Percentiles rank a stretch among this genome's conserved stretches.
Conservation (phyloP, 345 rosid genomes). For the Chamaenerion angustifolium region DNA sequence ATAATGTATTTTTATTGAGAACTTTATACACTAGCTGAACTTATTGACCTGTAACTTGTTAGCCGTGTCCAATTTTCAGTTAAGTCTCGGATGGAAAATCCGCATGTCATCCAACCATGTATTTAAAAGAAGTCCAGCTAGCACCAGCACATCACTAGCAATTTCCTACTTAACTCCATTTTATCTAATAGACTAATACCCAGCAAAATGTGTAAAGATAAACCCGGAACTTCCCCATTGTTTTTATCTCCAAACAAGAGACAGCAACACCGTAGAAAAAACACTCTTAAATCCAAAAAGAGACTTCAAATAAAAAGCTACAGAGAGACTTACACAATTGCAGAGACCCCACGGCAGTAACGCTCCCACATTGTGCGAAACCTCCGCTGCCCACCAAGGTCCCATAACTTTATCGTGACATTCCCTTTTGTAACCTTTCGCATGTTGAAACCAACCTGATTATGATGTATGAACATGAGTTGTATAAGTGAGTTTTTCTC, state of each 20-base stretch:
- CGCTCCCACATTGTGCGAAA: slow-evolving; percentile 99
- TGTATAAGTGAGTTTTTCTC: not conserved
- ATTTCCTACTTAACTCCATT: too few species aligned
- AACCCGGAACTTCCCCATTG: too few species aligned
- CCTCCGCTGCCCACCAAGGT: slow-evolving; percentile 96
- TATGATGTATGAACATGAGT: slow-evolving; percentile 5
- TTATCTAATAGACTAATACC: too few species aligned
- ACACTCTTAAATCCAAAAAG: not conserved
- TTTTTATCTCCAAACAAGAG: not conserved
- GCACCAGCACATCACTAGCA: too few species aligned
- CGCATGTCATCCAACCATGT: too few species aligned
- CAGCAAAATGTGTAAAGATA: too few species aligned
- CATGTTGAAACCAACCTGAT: slow-evolving; percentile 91
- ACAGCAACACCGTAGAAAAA: slow-evolving; percentile 5
- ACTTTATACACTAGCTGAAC: too few species aligned
- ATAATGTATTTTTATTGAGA: too few species aligned
- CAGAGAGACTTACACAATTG: slow-evolving; percentile 51
- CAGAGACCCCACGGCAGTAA: slow-evolving; percentile 93
- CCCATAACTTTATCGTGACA: slow-evolving; percentile 97
- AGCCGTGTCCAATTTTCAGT: too few species aligned
- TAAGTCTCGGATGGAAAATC: too few species aligned
- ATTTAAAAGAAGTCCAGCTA: too few species aligned
- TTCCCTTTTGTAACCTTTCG: slow-evolving; percentile 95
- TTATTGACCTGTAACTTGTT: too few species aligned
- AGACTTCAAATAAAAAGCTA: not conserved